Conservation (phyloP, 1,139 yeast genomes). For the Eremothecium cymbalariae region DNA sequence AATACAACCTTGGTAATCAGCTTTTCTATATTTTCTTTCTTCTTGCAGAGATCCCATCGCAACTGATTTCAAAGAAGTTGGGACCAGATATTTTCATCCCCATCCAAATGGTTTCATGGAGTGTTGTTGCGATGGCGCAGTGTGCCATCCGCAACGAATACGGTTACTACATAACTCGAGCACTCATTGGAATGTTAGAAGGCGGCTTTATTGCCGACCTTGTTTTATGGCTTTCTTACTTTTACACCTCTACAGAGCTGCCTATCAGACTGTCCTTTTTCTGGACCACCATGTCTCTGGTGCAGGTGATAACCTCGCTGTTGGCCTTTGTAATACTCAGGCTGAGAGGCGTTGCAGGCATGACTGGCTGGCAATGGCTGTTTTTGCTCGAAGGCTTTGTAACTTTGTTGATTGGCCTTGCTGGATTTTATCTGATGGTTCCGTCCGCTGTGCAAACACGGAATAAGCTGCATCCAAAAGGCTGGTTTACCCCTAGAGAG, state of each 20-base stretch:
- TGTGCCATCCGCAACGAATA: conserved; percentile 34
- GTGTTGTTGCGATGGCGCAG: conserved; percentile 42
- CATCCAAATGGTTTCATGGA: conserved; percentile 43
- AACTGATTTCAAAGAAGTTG: conserved; percentile 41
- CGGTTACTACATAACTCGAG: conserved; percentile 38
- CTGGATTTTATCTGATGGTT: conserved; percentile 45
- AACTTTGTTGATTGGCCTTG: conserved; percentile 43
- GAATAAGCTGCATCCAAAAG: conserved; percentile 40
- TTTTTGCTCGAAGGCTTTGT: conserved; percentile 49
- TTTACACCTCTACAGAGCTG: conserved; percentile 43
- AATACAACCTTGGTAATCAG: conserved; percentile 43
- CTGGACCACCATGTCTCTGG: conserved; percentile 33
- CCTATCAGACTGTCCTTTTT: conserved; percentile 44
- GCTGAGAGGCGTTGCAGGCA: conserved; percentile 34
- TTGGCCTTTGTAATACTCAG: conserved; percentile 40
- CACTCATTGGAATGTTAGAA: conserved; percentile 40
- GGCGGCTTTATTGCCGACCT: conserved; percentile 52
- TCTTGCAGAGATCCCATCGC: conserved; percentile 47
- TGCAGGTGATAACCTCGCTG: conserved; percentile 32
- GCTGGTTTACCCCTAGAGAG: conserved; percentile 54
- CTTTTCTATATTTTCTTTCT: conserved; percentile 39
- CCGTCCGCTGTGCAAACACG: conserved; percentile 47
- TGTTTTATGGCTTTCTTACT: conserved; percentile 46
- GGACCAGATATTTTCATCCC: conserved; percentile 54
- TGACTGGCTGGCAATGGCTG: conserved; percentile 46